A percentile compares a stretch with the other conserved stretches of the same genome.
Evolutionary conservation across 2,329 filamentous ascomycete genomes (phyloP).

Genomic region (Penicillium psychrosexuale): DNA sequence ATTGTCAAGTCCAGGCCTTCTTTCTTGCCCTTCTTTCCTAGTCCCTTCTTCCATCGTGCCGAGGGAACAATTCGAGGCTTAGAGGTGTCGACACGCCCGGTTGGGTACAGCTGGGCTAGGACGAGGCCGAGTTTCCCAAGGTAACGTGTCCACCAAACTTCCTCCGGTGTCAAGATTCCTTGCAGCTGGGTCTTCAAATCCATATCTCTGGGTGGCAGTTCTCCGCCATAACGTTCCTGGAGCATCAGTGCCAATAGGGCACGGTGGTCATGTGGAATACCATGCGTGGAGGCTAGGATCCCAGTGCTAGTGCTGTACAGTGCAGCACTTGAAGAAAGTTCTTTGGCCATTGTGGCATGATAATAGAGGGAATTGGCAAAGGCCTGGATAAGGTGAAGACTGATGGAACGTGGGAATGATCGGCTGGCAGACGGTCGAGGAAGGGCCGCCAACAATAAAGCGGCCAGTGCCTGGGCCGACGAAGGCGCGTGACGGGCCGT

Average conservation of each 20-base stretch:
- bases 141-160: constrained; percentile 37
- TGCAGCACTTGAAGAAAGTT: constrained; percentile 31
- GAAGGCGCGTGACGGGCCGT: constrained; percentile 51
- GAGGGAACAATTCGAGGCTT: constrained; percentile 27
- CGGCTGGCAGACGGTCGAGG: constrained; percentile 33
- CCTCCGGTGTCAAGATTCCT: constrained; percentile 29
- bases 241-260: constrained; percentile 35
- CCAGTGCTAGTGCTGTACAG: constrained; percentile 35
- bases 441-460: constrained; percentile 49
- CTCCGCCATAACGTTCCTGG: constrained; percentile 33
- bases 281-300: constrained; percentile 32
- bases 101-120: constrained; percentile 32
- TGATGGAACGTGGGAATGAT: constrained; percentile 27
- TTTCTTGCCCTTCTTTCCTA: constrained; percentile 34
- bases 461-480: constrained; percentile 47
- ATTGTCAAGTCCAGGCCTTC: constrained; percentile 30
- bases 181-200: constrained; percentile 29
- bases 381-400: constrained; percentile 26
- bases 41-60: constrained; percentile 28
- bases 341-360: constrained; percentile 33
- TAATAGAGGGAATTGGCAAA: constrained; percentile 35
- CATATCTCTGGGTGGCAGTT: constrained; percentile 34
- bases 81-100: constrained; percentile 26
- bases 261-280: constrained; percentile 33
- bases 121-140: constrained; percentile 32